A percentile compares a stretch with the other conserved stretches of the same genome.
Evolutionary conservation across 345 rosid genomes (phyloP).

Genomic region (Kernera saxatilis): DNA sequence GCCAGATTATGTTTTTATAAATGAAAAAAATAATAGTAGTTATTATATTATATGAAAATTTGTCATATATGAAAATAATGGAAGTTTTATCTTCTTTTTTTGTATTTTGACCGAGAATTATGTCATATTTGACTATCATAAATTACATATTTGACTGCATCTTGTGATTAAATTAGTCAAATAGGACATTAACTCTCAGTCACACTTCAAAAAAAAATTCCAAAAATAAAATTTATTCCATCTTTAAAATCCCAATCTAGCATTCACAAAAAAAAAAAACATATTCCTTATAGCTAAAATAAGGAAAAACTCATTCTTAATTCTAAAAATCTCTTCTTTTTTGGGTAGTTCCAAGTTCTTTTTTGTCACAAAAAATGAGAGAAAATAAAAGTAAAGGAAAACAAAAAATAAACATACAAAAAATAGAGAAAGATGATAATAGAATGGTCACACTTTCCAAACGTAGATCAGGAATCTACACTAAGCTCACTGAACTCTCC

Average conservation of each 20-base stretch:
- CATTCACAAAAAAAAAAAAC: not conserved
- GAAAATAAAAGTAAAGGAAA: slow-evolving; percentile 12
- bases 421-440: not conserved
- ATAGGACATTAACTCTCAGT: too few species aligned
- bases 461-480: slow-evolving; percentile 16
- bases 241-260: not conserved
- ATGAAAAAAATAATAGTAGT: too few species aligned
- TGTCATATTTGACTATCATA: too few species aligned
- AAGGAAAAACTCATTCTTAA: too few species aligned
- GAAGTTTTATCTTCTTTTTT: too few species aligned
- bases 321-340: too few species aligned
- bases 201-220: not conserved
- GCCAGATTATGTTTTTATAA: too few species aligned
- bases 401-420: slow-evolving; percentile 16
- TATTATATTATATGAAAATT: too few species aligned
- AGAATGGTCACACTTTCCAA: slow-evolving; percentile 3
- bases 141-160: too few species aligned
- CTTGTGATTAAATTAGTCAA: too few species aligned
- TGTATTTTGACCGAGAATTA: too few species aligned
- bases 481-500: slow-evolving; percentile 10
- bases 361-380: not conserved
- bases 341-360: not conserved
- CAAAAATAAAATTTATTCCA: not conserved
- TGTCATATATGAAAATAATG: too few species aligned
- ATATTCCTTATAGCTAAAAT: not conserved